These are phyloP conservation scores for Tricholoma terreum DNA, from an alignment of 768 basidiomycete species.

Conservation along the genomic window DNA sequence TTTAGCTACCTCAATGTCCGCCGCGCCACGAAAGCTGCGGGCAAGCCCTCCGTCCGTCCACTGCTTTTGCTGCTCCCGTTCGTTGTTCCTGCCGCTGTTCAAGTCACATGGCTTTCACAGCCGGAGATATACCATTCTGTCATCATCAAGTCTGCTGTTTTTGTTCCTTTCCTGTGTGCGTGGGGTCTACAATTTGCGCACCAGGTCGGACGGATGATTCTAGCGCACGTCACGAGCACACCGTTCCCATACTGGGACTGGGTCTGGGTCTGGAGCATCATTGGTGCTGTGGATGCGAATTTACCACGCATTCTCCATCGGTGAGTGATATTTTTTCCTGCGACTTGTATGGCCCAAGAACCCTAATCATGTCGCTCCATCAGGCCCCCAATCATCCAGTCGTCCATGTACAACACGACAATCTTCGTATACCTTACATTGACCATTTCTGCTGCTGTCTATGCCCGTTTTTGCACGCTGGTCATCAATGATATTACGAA, in stretches of 20 bases:
- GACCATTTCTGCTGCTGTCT: slow-evolving; percentile 60
- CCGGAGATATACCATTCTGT: slow-evolving; percentile 56
- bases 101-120: slow-evolving; percentile 78
- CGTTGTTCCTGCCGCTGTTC: slow-evolving; percentile 61
- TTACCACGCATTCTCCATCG: slow-evolving; percentile 60
- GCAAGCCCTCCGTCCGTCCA: slow-evolving; percentile 48
- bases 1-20: slow-evolving; percentile 80
- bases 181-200: slow-evolving; percentile 94
- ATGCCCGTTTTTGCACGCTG: slow-evolving; percentile 74
- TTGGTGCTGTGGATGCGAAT: slow-evolving; percentile 84
- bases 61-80: slow-evolving; percentile 81
- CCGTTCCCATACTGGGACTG: slow-evolving; percentile 86
- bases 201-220: slow-evolving; percentile 88
- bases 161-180: slow-evolving; percentile 85
- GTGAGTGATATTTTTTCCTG: slow-evolving; percentile 39
- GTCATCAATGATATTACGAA: slow-evolving; percentile 88
- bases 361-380: background rate
- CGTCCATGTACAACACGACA: slow-evolving; percentile 54
- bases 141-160: slow-evolving; percentile 73
- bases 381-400: slow-evolving; percentile 73
- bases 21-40: slow-evolving; percentile 38
- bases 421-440: slow-evolving; percentile 53
- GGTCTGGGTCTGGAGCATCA: slow-evolving; percentile 78
- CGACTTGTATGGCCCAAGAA: background rate
- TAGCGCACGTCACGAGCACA: slow-evolving; percentile 85